phyloP scores from a whole-genome alignment of 371 early-diverging fungal genomes.

The Zychaea mexicana region DNA sequence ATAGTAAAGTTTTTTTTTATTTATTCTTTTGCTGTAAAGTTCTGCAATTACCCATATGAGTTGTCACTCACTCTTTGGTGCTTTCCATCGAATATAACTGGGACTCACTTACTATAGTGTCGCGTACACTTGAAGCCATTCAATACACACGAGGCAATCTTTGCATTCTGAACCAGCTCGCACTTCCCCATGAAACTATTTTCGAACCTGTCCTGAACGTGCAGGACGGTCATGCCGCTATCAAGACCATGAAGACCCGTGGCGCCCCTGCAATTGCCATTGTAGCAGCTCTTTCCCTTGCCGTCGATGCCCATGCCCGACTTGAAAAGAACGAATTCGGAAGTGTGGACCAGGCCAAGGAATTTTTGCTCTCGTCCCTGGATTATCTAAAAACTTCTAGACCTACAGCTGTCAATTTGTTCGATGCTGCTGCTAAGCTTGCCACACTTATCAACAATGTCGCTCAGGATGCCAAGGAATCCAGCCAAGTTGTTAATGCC shows the following conservation, averaged over 20 bases:
- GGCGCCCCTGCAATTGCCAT: slow-evolving; percentile 98
- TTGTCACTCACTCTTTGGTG: not conserved
- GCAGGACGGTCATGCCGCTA: slow-evolving; percentile 85
- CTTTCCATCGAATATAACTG: not conserved
- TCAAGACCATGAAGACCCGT: slow-evolving; percentile 93
- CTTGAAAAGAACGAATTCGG: slow-evolving; percentile 34
- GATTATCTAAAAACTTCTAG: slow-evolving; percentile 88
- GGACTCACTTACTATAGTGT: not conserved
- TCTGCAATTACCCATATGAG: no score
- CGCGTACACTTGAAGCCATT: slow-evolving; percentile 75
- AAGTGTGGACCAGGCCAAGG: slow-evolving; percentile 43
- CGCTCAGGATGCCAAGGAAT: slow-evolving; percentile 21
- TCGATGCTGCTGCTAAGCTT: slow-evolving; percentile 87
- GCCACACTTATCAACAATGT: slow-evolving; percentile 35
- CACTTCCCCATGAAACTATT: slow-evolving; percentile 85
- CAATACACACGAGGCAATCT: slow-evolving; percentile 70
- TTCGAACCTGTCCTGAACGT: slow-evolving; percentile 71
- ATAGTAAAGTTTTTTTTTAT: no score
- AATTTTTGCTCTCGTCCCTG: slow-evolving; percentile 65
- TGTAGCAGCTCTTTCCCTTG: slow-evolving; percentile 90
- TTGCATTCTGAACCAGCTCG: slow-evolving; percentile 89
- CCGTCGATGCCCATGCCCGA: slow-evolving; percentile 74
- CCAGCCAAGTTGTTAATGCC: slow-evolving; percentile 49
- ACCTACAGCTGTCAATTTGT: slow-evolving; percentile 96
- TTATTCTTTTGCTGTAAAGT: no score